Percentiles rank a stretch among this genome's conserved stretches.
Conservation (phyloP, 305 asterid species). For the Fraxinus greggii region DNA sequence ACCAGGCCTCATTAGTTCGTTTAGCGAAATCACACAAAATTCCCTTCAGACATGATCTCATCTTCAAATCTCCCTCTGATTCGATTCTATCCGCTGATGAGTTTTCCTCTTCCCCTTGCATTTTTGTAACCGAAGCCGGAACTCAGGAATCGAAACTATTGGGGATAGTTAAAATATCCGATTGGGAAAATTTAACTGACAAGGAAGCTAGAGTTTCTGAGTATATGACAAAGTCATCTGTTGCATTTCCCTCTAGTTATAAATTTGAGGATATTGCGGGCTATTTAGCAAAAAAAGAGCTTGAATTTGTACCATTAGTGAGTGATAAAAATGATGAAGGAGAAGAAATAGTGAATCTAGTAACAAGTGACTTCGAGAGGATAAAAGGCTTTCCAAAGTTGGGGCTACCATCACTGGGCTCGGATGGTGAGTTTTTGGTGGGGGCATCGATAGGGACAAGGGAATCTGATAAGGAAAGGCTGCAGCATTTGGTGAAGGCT, state of each 20-base stretch:
- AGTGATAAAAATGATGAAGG: slow-evolving; percentile 39
- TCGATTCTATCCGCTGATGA: slow-evolving; percentile 49
- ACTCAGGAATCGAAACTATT: slow-evolving; percentile 39
- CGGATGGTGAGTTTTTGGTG: slow-evolving; percentile 69
- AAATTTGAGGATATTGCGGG: slow-evolving; percentile 74
- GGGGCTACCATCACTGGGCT: slow-evolving; percentile 68
- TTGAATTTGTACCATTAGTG: slow-evolving; percentile 60
- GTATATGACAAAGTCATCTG: slow-evolving; percentile 50
- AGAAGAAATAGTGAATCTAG: slow-evolving; percentile 62
- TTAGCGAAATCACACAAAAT: slow-evolving; percentile 66
- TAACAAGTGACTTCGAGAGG: slow-evolving; percentile 48
- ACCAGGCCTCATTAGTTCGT: slow-evolving; percentile 57
- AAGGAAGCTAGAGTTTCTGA: slow-evolving; percentile 53
- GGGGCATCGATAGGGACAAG: slow-evolving; percentile 92
- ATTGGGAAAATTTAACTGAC: slow-evolving; percentile 57
- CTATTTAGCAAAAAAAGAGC: slow-evolving; percentile 51
- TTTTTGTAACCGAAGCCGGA: slow-evolving; percentile 65
- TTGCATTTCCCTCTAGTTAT: slow-evolving; percentile 53
- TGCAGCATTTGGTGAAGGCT: slow-evolving; percentile 82
- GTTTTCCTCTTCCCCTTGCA: slow-evolving; percentile 57
- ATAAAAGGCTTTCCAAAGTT: slow-evolving; percentile 69
- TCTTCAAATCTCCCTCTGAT: slow-evolving; percentile 51
- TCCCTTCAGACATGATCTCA: slow-evolving; percentile 53
- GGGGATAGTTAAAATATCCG: slow-evolving; percentile 52
- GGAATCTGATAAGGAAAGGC: slow-evolving; percentile 79